Base-by-base conservation (phyloP, 2,329 filamentous ascomycete species). In the Xylariaceae sp. region DNA sequence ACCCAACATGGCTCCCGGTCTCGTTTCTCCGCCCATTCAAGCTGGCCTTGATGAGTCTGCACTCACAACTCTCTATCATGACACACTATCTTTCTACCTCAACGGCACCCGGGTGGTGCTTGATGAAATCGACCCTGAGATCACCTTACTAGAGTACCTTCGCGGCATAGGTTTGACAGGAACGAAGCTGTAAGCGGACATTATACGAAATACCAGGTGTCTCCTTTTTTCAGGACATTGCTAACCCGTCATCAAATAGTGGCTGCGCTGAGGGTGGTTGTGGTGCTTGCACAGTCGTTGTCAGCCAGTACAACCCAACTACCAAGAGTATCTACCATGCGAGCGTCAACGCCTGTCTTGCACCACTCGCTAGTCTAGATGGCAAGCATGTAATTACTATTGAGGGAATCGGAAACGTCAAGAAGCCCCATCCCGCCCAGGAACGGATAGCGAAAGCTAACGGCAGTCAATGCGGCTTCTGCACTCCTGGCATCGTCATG, bases 381-480 rank as follows among this genome's bases (percentile, higher is more conserved):
- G 94, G 94, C 50, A 99, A 99, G 73, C 94, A 99, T 82, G 91
- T 97, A 70, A 92, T 99, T 71, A 99, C 94, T 2, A 88, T 99
- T 47, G 94, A 99, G 75, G 94, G 94, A 5, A 97, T 99, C 68
- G 94, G 94, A 9, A 90, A 88, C 72, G 87, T 90, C 34, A 88
- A 94, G 73, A 85, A 82, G 48, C 94, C 94, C 4, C 94, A 99
- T 77, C 90, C 93, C 1, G 80, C 88, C 2, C 94, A 97, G 73
- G 92, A 97, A 76, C 84, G 94, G 52, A 89, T 99, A 68, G 93
- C 94, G 15, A 89, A 89, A 74, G 85, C 88, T 37, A 94, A 96
- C 76, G 94, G 94, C 53, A 96, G 90, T 67, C 93, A 99, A 73
- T 99, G 83, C 61, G 83, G 92, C 0, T 99, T 99, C 76, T 99